Evolutionary conservation across 1,284 basidiomycete genomes (phyloP), one percentile per base, ranked within the genome.

Genomic region (Cyathus olla): DNA sequence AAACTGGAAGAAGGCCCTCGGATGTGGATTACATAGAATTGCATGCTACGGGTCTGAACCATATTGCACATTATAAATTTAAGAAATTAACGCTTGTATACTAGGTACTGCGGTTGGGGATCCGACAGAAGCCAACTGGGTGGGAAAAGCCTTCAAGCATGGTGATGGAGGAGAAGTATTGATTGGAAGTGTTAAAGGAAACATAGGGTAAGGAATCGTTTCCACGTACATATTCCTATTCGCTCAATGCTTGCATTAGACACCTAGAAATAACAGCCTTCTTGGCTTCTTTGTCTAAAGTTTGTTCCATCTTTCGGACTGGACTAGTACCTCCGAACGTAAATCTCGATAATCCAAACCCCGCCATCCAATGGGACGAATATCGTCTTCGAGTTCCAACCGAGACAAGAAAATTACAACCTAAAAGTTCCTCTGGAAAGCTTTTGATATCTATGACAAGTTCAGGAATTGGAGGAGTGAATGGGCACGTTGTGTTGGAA

Each of bases 101-200:
- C 42, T 44, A 78, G 81, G 81, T 1, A 85, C 85, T 2, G 76
- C 80, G n/a, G 71, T 71, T 15, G 85, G 85, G 1, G 86, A 87
- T 65, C 85, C 83, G 1, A 81, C 77, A 0, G 85, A 87, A 66
- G 80, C 80, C 3, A 86, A 86, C 58, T 82, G 80, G 73, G 81
- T 82, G 4, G 85, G 84, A 1, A 70, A 73, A 35, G 50, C 66
- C 9, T 83, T 81, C 59, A 47, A 65, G 31, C 63, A 75, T 21
- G 70, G 73, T 11, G 31, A 35, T 13, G 31, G 13, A 13, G 67
- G 62, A 17, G 74, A 75, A 4, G 57, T 84, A 5, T 10, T 79
- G 11, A 67, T 83, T 9, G 83, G 83, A 4, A 84, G 82, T 55
- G 79, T 85, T 2, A 85, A 85, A 60, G 82, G 81, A 19, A 85